Percentiles rank a stretch among this genome's conserved stretches.
These are phyloP conservation scores for Ormosia semicastrata DNA, from an alignment of 306 rosid genomes.

Conservation along the genomic window DNA sequence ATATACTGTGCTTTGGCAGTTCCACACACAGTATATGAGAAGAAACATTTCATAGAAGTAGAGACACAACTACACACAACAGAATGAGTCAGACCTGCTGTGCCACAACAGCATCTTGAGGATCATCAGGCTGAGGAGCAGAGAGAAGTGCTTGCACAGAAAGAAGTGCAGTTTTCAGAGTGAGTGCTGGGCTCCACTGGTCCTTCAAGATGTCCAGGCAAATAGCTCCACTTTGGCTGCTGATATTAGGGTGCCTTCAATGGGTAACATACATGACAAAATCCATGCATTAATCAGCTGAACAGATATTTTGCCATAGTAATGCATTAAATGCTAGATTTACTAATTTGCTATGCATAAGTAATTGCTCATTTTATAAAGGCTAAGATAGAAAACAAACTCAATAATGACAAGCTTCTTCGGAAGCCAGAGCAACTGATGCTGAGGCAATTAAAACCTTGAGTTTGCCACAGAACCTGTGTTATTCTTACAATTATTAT, in stretches of 20 bases:
- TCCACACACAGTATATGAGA: background rate
- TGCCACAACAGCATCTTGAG: conserved; percentile 99
- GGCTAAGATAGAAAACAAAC: background rate
- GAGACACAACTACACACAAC: background rate
- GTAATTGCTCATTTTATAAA: conserved; percentile 2
- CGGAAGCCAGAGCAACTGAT: conserved; percentile 10
- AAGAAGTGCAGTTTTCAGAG: conserved; percentile 97
- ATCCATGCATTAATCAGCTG: conserved; percentile 4
- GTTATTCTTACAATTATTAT: background rate
- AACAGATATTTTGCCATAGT: background rate
- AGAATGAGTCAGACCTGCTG: conserved; percentile 63
- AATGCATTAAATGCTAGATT: conserved; percentile 11
- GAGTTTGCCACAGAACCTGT: background rate
- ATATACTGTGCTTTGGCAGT: background rate
- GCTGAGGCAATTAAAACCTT: background rate
- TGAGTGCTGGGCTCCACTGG: conserved; percentile 99
- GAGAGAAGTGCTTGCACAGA: conserved; percentile 97
- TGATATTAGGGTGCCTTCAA: conserved; percentile 98
- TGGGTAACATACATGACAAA: conserved; percentile 24
- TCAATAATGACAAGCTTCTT: background rate
- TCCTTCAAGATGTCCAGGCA: conserved; percentile 95
- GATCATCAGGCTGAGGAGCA: conserved; percentile 98
- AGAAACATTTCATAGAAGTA: background rate
- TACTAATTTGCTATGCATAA: background rate
- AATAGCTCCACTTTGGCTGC: conserved; percentile 99